Evolutionary conservation across 2,329 filamentous ascomycete species (phyloP).

Genomic region (Tothia fuscella): DNA sequence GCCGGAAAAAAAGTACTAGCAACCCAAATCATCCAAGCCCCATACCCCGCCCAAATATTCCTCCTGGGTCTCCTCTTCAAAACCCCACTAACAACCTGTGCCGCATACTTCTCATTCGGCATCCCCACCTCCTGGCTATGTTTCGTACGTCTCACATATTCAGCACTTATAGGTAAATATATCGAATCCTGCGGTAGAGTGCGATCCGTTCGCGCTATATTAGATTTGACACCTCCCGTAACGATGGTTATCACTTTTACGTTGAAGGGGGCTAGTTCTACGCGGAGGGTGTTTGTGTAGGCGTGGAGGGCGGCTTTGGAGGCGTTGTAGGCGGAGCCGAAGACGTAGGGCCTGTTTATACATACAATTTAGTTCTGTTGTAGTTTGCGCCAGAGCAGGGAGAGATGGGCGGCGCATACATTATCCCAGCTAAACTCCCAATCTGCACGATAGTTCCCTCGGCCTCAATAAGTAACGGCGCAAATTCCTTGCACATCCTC

Average conservation of each 20-base stretch:
- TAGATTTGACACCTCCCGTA: conserved; percentile 48
- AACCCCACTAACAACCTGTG: conserved; percentile 42
- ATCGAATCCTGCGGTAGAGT: conserved; percentile 35
- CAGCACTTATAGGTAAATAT: conserved; percentile 39
- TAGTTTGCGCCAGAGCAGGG: too few species aligned
- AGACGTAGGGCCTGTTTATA: conserved; percentile 11
- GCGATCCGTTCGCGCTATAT: conserved; percentile 43
- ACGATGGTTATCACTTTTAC: conserved; percentile 37
- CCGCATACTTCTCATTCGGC: conserved; percentile 41
- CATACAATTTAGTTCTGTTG: too few species aligned
- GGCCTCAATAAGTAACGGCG: conserved; percentile 38
- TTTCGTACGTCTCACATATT: conserved; percentile 39
- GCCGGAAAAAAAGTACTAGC: conserved; percentile 35
- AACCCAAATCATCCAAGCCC: conserved; percentile 38
- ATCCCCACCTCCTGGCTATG: conserved; percentile 44
- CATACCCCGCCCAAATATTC: conserved; percentile 44
- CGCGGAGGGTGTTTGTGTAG: conserved; percentile 45
- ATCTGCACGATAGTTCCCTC: conserved; percentile 36
- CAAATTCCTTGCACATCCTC: conserved; percentile 44
- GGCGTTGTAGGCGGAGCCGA: conserved; percentile 38
- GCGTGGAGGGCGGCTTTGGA: conserved; percentile 48
- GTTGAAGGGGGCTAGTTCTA: conserved; percentile 42
- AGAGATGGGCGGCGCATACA: too few species aligned
- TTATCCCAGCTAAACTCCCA: conserved; percentile 31
- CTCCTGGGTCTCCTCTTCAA: conserved; percentile 21